Evolutionary conservation across 2,329 filamentous ascomycete species (phyloP).

Genomic region (Teratosphaeriaceae sp.): DNA sequence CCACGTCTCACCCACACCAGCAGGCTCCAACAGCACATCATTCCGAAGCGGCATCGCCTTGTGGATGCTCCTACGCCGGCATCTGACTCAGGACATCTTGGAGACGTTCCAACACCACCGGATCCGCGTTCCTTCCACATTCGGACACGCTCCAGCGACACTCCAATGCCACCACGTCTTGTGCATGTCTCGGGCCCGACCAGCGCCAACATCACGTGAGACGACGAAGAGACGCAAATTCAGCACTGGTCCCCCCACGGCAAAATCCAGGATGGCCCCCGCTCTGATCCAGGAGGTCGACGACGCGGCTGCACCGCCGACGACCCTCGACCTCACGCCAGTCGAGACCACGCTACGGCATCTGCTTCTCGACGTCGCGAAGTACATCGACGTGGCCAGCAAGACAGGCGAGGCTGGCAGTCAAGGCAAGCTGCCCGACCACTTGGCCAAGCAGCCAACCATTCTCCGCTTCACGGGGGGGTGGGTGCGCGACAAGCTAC

Average conservation of each 20-base stretch:
- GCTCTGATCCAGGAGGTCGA: constrained; percentile 27
- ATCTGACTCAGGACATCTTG: no score
- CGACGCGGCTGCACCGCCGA: constrained; percentile 14
- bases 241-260: constrained; percentile 8
- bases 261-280: constrained; percentile 24
- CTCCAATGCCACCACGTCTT: constrained; percentile 14
- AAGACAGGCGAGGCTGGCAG: constrained; percentile 17
- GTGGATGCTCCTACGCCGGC: no score
- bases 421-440: constrained; percentile 34
- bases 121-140: no score
- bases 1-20: no score
- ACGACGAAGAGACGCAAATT: constrained; percentile 24
- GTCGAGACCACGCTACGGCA: constrained; percentile 65
- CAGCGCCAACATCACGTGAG: constrained; percentile 20
- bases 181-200: constrained; percentile 28
- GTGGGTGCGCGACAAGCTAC: constrained; percentile 80
- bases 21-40: no score
- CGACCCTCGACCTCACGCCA: constrained; percentile 53
- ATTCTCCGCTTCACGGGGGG: constrained; percentile 75
- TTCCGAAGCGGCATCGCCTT: no score
- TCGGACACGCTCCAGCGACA: no score
- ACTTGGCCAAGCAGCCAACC: constrained; percentile 40
- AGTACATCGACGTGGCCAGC: constrained; percentile 52
- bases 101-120: no score
- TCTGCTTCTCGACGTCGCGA: constrained; percentile 75